These are phyloP conservation scores for Phytophthora macrochlamydospora DNA, from an alignment of 352 stramenopile genomes.

Conservation along the genomic window DNA sequence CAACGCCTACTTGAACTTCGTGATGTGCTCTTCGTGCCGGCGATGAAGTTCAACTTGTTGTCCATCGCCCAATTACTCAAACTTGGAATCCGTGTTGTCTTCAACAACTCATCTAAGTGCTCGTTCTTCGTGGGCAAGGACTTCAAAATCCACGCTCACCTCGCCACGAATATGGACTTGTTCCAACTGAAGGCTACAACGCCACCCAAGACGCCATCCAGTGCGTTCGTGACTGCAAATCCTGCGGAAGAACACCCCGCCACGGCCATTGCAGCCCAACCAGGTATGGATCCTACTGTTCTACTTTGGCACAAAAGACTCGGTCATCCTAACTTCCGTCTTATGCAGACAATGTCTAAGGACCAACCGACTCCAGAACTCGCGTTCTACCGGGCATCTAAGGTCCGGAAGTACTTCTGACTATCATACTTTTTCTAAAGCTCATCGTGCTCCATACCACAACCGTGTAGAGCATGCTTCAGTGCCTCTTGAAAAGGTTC, in stretches of 20 bases:
- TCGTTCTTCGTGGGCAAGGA: neutral
- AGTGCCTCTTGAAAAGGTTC: neutral
- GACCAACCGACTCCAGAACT: neutral
- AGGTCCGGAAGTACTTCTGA: too few relatives aligned
- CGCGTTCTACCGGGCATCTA: neutral
- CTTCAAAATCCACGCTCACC: slow-evolving; percentile 10
- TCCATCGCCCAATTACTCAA: neutral
- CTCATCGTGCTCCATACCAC: neutral
- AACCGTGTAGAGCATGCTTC: neutral
- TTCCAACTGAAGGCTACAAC: slow-evolving; percentile 5
- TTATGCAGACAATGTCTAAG: neutral
- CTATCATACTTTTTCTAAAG: neutral
- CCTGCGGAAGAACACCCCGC: too few relatives aligned
- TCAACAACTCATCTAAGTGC: neutral
- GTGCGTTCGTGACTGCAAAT: neutral
- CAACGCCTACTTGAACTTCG: neutral
- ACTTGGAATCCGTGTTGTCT: neutral
- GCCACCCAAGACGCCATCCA: neutral
- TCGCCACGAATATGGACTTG: slow-evolving; percentile 1
- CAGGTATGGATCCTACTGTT: slow-evolving; percentile 1
- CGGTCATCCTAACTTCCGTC: neutral
- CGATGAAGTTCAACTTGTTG: slow-evolving; percentile 4
- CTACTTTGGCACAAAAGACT: neutral
- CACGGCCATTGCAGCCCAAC: too few relatives aligned
- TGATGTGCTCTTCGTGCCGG: slow-evolving; percentile 5